Base-by-base conservation (phyloP, 2,329 filamentous ascomycete genomes). In the Calonectria pseudoturangicola region DNA sequence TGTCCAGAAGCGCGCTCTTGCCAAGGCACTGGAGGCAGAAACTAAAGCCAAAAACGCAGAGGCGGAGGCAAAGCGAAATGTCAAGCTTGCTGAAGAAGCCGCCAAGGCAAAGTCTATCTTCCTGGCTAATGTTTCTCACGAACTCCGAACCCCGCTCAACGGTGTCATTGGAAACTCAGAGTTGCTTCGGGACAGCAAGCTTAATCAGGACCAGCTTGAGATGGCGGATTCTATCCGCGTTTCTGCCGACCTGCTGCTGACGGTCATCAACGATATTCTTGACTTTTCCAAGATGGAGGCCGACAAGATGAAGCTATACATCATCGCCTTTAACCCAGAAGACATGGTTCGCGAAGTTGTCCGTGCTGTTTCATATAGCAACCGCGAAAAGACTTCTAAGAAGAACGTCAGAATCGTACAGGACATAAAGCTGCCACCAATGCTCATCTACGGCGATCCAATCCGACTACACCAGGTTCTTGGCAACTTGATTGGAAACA, bases 271-370 rank as follows among this genome's bases (percentile, higher is more conserved):
- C 81, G 96, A 98, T 81, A 98, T 98, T 66, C 88, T 98, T 5
- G 96, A 98, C 84, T 97, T 98, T 82, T 98, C 95, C 33, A 97
- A 98, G 83, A 95, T 97, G 86, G 95, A 98, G 82, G 95, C 94
- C 3, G 94, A 96, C 77, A 93, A 95, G 82, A 92, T 98, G 86
- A 95, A 97, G 81, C 90, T 96, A 1, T 94, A 94, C 81, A 89
- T 92, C 72, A 92, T 92, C 68, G 90, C 91, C 9, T 93, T 93
- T 83, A 93, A 92, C 75, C 90, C 92, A 0, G 88, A 90, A 76
- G 91, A 92, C 80, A 92, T 93, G 89, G 88, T 93, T 45, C 88
- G 90, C 4, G 92, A 93, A 79, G 91, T 93, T 13, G 90, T 93
- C 18, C 87, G 92, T 33, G 92, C 92, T 3, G 90, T 89, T 6